Base-by-base conservation (phyloP, 371 early-diverging fungal species). In the Basidiobolus meristosporus region DNA sequence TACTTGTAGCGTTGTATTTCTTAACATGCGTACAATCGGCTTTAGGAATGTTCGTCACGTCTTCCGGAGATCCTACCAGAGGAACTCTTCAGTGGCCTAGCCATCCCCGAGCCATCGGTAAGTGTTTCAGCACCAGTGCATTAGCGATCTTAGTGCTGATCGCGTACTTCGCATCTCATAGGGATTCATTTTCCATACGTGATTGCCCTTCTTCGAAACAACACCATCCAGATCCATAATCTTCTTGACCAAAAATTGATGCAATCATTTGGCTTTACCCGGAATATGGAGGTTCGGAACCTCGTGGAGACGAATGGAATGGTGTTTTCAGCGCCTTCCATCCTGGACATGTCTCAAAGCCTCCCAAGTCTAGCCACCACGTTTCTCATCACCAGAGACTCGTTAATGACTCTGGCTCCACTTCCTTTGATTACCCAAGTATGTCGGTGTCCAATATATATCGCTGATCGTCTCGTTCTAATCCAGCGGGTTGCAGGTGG, bases 41-140 rank as follows among this genome's bases (percentile, higher is more conserved):
- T 7, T 67, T 88, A 30, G 89, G 89, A 36, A 63, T 84, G 19
- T 81, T 83, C 54, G 65, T 82, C 5, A 62, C 72, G 28, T 52
- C 63, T 3, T 45, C 51, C 3, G 84, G 84, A 1, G 81, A 83
- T 35, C 68, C 84, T 21, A 64, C 77, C 6, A 63, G 79, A 39
- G 83, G 84, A n/a, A 82, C 81, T 0, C 39, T 85, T 18, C 68
- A 75, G 44, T 85, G 82, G 82, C 54, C 73, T 1, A 62, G 68
- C 28, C 68, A 77, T 37, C 85, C 85, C 1, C 59, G 69, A 45
- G 57, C 77, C 3, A 40, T 75, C 3, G 68, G 71, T 58, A 46
- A 35, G 1, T 20, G 37, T 5, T 33, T 17, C n/a, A n/a, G n/a
- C n/a, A n/a, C n/a, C n/a, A n/a, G n/a, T 15, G 15, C 34, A 11